Conservation (phyloP, 163 green algal species). For the Chlamydomonas reinhardtii region DNA sequence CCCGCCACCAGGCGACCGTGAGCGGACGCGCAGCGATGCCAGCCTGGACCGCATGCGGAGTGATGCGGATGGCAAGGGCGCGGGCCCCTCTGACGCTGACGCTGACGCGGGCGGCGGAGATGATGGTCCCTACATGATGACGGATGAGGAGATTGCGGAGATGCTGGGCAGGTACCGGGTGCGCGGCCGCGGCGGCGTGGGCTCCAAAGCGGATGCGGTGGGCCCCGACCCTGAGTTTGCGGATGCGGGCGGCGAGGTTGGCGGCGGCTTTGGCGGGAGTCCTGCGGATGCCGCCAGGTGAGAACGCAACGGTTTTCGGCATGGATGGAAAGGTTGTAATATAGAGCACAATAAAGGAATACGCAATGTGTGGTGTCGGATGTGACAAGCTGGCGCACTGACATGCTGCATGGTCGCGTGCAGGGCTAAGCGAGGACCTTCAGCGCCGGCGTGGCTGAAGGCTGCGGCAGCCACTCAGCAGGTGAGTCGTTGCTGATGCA, state of each 20-base stretch:
- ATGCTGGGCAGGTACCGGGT: constrained; percentile 49
- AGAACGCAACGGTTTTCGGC: background rate
- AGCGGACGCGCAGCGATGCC: background rate
- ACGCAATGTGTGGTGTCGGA: too few species aligned
- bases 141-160: constrained; percentile 50
- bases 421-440: constrained; percentile 23
- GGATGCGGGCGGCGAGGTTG: background rate
- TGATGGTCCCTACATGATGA: constrained; percentile 56
- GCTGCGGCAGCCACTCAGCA: constrained; percentile 12
- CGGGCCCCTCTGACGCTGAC: background rate
- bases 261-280: too few species aligned
- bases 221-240: constrained; percentile 41
- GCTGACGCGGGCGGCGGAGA: background rate
- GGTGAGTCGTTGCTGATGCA: background rate
- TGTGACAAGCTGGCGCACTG: too few species aligned
- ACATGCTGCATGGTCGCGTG: background rate
- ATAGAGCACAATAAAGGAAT: too few species aligned
- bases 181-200: constrained; percentile 52
- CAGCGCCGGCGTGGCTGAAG: constrained; percentile 31
- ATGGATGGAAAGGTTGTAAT: too few species aligned
- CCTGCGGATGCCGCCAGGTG: background rate
- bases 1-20: too few species aligned
- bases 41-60: too few species aligned
- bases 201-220: constrained; percentile 43
- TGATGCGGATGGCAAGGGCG: background rate